Base-by-base conservation (phyloP, 495 filamentous ascomycete genomes). In the Pyronema omphalodes region DNA sequence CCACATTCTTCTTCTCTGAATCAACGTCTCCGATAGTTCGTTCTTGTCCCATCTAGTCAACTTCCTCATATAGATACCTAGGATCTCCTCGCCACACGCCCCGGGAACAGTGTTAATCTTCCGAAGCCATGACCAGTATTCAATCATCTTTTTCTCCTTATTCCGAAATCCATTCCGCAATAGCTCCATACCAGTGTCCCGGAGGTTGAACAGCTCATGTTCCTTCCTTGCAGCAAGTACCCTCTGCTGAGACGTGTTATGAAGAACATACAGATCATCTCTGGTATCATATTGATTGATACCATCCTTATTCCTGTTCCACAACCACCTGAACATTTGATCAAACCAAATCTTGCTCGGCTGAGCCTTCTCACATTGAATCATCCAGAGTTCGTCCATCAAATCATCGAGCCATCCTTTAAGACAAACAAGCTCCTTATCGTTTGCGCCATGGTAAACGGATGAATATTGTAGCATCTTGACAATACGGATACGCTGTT, bases 91-190 rank as follows among this genome's bases (percentile, higher is more conserved):
- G 11, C 52, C 52, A 46, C 52, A 54, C 35, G 52, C 11, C 8
- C 9, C 15, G 1, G 43, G 23, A 18, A 54, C 23, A 15, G 8
- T 7, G 15, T 23, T 14, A 33, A 46, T 9, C 14, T 34, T 41
- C 18, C 52, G 52, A 11, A 54, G 12, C 8, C 19, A 11, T 12
- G 40, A 12, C 52, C 52, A 54, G 11, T 37, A 46, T 12, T 36
- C 18, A 33, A 54, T 34, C 23, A 54, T 46, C 40, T 54, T 46
- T 18, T 54, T 54, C 52, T 54, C 52, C 18, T 54, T 54, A 45
- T 39, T 39, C 11, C 41, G 9, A 18, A 54, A 46, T 23, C 52
- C 52, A 9, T 54, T 36, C 19, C 52, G 23, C 11, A 54, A 12
- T 1, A 54, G 36, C 29, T 54, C 52, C 14, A 34, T 40, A 12